Evolutionary conservation across 345 rosid genomes (phyloP).

Genomic region (Lepidium aucheri): DNA sequence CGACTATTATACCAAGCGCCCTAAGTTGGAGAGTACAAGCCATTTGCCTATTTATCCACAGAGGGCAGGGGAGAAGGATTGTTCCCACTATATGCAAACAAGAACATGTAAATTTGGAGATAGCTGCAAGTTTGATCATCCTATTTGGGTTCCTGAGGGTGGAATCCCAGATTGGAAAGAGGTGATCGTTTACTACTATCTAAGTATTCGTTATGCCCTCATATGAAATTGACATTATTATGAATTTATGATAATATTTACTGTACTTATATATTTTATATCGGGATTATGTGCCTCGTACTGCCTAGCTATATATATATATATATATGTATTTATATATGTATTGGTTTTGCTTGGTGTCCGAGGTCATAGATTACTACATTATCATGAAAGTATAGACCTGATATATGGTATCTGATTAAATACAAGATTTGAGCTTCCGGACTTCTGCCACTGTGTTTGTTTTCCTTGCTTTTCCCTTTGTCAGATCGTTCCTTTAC

Average conservation of each 20-base stretch:
- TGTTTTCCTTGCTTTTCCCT: constrained; percentile 8
- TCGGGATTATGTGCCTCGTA: neutral
- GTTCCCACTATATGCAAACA: constrained; percentile 98
- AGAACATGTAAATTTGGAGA: constrained; percentile 98
- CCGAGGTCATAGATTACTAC: neutral
- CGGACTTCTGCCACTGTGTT: neutral
- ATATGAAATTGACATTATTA: constrained; percentile 13
- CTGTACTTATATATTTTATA: constrained; percentile 11
- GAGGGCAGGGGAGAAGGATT: constrained; percentile 96
- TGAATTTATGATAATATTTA: neutral
- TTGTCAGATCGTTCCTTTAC: constrained; percentile 6
- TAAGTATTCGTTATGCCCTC: constrained; percentile 26
- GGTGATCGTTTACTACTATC: constrained; percentile 78
- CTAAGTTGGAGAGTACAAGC: constrained; percentile 82
- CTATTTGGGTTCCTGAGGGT: constrained; percentile 99
- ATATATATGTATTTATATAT: neutral
- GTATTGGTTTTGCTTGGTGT: constrained; percentile 15
- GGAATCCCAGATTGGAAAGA: constrained; percentile 99
- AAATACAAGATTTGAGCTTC: constrained; percentile 1
- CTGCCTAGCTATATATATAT: neutral
- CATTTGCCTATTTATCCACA: constrained; percentile 87
- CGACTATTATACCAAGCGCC: constrained; percentile 71
- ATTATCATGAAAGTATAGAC: neutral
- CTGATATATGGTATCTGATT: neutral
- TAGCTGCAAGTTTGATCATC: constrained; percentile 99